These are phyloP conservation scores for Botrytis aclada DNA, from an alignment of 2,329 filamentous ascomycete species.

Conservation along the genomic window DNA sequence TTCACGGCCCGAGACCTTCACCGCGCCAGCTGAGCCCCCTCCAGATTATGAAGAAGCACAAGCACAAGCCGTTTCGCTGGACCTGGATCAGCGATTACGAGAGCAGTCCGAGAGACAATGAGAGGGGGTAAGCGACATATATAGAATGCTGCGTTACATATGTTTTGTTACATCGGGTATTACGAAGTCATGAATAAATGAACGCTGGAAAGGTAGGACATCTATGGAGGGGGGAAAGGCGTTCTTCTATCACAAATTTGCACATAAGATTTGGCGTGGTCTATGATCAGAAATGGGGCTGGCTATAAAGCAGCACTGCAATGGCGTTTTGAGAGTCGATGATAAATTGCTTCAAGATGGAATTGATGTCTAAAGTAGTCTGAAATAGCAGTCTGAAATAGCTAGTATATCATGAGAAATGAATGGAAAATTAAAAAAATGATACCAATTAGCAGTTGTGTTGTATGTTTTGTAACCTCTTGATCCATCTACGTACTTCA, in stretches of 20 bases:
- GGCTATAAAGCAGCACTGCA: constrained; percentile 17
- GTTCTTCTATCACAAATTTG: constrained; percentile 17
- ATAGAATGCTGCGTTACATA: constrained; percentile 11
- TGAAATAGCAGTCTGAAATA: background rate
- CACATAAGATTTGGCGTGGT: constrained; percentile 14
- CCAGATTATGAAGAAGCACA: constrained; percentile 92
- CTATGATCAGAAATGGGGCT: constrained; percentile 12
- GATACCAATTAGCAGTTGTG: too few species aligned
- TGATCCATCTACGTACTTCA: background rate
- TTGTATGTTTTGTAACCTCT: background rate
- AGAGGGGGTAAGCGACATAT: constrained; percentile 13
- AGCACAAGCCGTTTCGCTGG: constrained; percentile 58
- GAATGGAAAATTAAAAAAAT: background rate
- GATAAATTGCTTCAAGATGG: constrained; percentile 13
- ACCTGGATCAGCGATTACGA: constrained; percentile 66
- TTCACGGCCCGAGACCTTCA: constrained; percentile 20
- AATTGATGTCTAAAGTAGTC: constrained; percentile 2
- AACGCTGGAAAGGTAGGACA: constrained; percentile 9
- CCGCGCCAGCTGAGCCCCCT: constrained; percentile 69
- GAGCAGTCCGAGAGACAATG: constrained; percentile 61
- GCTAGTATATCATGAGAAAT: background rate
- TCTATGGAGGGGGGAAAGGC: constrained; percentile 13
- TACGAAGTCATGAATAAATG: constrained; percentile 22
- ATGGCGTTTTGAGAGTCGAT: constrained; percentile 14
- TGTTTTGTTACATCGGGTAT: constrained; percentile 15